phyloP scores from a whole-genome alignment of 768 basidiomycete genomes.

The Boletus eberwhitei region DNA sequence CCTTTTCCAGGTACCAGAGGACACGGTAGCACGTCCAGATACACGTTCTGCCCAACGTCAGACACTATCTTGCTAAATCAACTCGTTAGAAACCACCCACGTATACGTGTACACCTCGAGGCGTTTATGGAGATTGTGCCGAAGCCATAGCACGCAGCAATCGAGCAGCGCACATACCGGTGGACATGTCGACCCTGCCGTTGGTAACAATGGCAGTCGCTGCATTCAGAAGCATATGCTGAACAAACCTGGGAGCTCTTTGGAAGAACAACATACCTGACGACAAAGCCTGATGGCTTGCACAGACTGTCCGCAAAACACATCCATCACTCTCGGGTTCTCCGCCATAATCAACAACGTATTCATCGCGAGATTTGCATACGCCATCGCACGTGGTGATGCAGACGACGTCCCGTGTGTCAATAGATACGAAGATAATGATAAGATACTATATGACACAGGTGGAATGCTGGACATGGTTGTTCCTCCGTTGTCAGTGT shows the following conservation, averaged over 20 bases:
- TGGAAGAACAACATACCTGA: slow-evolving; percentile 42
- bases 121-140: slow-evolving; percentile 64
- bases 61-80: neutral
- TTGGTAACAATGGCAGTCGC: slow-evolving; percentile 53
- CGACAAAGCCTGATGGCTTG: slow-evolving; percentile 54
- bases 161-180: slow-evolving; percentile 61
- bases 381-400: slow-evolving; percentile 56
- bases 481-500: slow-evolving; percentile 26
- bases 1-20: slow-evolving; percentile 55
- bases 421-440: slow-evolving; percentile 61
- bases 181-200: slow-evolving; percentile 37
- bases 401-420: slow-evolving; percentile 63
- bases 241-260: neutral
- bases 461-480: slow-evolving; percentile 28
- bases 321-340: slow-evolving; percentile 44
- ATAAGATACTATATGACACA: slow-evolving; percentile 47
- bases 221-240: slow-evolving; percentile 19
- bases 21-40: slow-evolving; percentile 52
- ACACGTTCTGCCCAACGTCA: slow-evolving; percentile 42
- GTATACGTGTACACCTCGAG: slow-evolving; percentile 55
- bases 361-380: slow-evolving; percentile 57
- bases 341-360: slow-evolving; percentile 51
- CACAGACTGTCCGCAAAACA: slow-evolving; percentile 41
- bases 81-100: slow-evolving; percentile 34
- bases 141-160: slow-evolving; percentile 65